Evolutionary conservation across 441 rosid species (phyloP).

Genomic region (Capsella rubella): DNA sequence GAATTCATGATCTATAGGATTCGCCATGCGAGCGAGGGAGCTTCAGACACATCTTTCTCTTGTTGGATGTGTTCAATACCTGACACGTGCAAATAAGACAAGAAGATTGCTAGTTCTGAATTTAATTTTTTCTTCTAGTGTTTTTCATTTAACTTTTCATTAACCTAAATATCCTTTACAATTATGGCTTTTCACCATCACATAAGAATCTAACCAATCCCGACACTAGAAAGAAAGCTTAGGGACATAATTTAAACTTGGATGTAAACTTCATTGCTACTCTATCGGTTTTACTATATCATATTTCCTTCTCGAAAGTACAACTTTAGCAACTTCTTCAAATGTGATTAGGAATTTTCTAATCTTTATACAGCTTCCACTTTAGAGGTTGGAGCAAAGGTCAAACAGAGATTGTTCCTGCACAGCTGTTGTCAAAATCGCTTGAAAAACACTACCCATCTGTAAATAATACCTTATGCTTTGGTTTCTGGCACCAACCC

Average conservation of each 20-base stretch:
- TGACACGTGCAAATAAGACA: slow-evolving; percentile 27
- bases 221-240: neutral
- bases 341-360: neutral
- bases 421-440: neutral
- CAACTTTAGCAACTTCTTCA: neutral
- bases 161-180: neutral
- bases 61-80: slow-evolving; percentile 21
- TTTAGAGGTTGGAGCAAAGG: neutral
- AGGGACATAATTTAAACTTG: neutral
- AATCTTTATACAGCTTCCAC: neutral
- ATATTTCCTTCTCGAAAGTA: neutral
- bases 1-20: neutral
- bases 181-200: neutral
- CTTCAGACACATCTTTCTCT: slow-evolving; percentile 37
- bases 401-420: neutral
- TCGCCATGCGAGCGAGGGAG: slow-evolving; percentile 37
- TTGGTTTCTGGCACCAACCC: too few species aligned
- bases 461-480: too few species aligned
- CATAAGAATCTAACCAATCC: neutral
- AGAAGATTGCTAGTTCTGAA: neutral
- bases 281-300: neutral
- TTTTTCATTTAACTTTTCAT: neutral
- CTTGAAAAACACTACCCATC: neutral
- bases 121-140: neutral
- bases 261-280: neutral